These are phyloP conservation scores for Rhodomyrtus tomentosa DNA, from an alignment of 345 rosid genomes.

Conservation along the genomic window DNA sequence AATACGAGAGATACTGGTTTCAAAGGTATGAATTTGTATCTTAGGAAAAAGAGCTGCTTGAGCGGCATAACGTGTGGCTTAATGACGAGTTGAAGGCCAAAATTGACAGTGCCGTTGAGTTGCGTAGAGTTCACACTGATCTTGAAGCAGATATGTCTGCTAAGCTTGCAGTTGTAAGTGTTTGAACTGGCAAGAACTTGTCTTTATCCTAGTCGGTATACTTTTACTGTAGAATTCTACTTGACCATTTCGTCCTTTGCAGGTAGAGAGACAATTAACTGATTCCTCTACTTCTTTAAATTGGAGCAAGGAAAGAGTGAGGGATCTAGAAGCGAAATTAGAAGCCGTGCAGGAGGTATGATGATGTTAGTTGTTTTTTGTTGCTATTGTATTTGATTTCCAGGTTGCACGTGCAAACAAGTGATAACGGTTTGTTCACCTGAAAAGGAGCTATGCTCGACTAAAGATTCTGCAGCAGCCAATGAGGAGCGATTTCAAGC, in stretches of 20 bases:
- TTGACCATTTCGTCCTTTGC: not conserved
- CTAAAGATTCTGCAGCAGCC: constrained; percentile 57
- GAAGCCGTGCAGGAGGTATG: constrained; percentile 57
- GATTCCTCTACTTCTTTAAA: constrained; percentile 59
- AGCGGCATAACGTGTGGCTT: constrained; percentile 86
- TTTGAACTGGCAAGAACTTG: not conserved
- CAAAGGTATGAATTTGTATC: constrained; percentile 5
- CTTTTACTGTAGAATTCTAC: not conserved
- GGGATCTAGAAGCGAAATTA: constrained; percentile 54
- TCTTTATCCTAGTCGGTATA: not conserved
- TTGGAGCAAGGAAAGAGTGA: constrained; percentile 67
- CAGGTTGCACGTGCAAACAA: not conserved
- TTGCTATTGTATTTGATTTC: not conserved
- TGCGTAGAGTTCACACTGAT: constrained; percentile 56
- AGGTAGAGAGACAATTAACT: constrained; percentile 51
- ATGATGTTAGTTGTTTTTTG: not conserved
- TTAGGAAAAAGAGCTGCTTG: constrained; percentile 88
- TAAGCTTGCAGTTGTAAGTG: constrained; percentile 62
- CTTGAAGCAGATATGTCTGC: constrained; percentile 72
- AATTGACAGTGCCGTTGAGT: constrained; percentile 45
- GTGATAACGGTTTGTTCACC: constrained; percentile 8
- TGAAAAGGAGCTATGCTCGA: constrained; percentile 54
- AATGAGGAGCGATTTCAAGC: constrained; percentile 61
- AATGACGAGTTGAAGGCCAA: constrained; percentile 78
- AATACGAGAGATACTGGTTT: not conserved